These are phyloP conservation scores for Angomonas deanei DNA, from an alignment of 208 protist species.

Conservation along the genomic window DNA sequence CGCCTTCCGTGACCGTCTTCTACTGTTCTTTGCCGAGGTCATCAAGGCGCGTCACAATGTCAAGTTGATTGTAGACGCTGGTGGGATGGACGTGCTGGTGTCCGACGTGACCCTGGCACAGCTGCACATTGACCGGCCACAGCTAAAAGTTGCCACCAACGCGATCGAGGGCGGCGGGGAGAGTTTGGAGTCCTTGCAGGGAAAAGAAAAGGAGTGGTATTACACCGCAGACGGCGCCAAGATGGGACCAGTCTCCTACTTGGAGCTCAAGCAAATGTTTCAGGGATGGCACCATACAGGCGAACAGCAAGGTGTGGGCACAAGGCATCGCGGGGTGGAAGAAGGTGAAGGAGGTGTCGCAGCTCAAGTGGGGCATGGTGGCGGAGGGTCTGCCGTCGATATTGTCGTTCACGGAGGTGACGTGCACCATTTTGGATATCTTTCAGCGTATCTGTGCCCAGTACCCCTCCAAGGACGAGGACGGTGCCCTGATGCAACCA, in stretches of 20 bases:
- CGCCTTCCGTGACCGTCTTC: conserved; percentile 80
- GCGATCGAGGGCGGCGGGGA: conserved; percentile 65
- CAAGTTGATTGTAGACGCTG: conserved; percentile 89
- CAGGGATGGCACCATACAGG: conserved; percentile 32
- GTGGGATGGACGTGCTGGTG: conserved; percentile 74
- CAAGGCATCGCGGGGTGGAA: conserved; percentile 93
- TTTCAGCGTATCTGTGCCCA: conserved; percentile 82
- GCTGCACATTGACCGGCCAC: conserved; percentile 87
- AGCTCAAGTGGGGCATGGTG: conserved; percentile 90
- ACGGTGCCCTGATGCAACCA: conserved; percentile 89
- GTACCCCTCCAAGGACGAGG: conserved; percentile 80
- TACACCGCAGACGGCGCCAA: conserved; percentile 40
- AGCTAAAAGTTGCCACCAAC: conserved; percentile 63
- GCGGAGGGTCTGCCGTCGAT: conserved; percentile 45
- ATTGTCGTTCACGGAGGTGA: conserved; percentile 86
- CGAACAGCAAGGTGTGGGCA: conserved; percentile 90
- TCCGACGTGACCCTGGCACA: conserved; percentile 91
- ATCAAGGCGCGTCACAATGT: conserved; percentile 79
- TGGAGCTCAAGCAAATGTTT: conserved; percentile 59
- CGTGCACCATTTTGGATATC: conserved; percentile 86
- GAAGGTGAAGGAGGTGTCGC: conserved; percentile 73
- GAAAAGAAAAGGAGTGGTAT: conserved; percentile 89
- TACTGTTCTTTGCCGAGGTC: conserved; percentile 74
- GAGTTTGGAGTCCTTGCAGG: conserved; percentile 48
- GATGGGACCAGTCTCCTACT: conserved; percentile 64